Evolutionary conservation across 2,329 filamentous ascomycete species (phyloP), one percentile per base, ranked within the genome.

Genomic region (Penicillium sp.): DNA sequence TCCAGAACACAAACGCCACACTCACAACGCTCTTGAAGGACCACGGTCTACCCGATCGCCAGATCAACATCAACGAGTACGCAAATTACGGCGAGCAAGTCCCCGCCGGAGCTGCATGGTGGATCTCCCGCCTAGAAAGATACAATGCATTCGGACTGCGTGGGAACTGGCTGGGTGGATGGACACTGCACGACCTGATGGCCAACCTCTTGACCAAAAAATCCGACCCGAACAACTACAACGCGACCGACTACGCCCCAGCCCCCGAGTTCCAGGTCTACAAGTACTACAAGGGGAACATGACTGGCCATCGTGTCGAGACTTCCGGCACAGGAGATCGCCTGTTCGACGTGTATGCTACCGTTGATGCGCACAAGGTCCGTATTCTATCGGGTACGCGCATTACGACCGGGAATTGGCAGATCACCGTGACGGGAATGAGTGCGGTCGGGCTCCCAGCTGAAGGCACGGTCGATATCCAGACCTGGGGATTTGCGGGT

Each of bases 21-120:
- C 68, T 77, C 1, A 41, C 64, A 11, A 39, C 57, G 4, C 59
- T 77, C 2, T 68, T 74, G 1, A 54, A 58, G 5, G 57, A 59
- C 7, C 67, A 78, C 60, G 66, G 60, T 11, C 68, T 79, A 0
- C 73, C 76, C 8, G 61, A 70, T 0, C 68, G 69, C 3, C 70
- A 71, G 0, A 71, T 82, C 38, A 80, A 82, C 59, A 76, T 83
- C 65, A 83, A 84, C 61, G 82, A 84, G 61, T 84, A 84, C 61
- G 81, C 71, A 3, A 67, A 65, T 1, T 71, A 66, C 20, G 62
- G 61, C 6, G 77, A 83, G 61, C 78, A 83, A 55, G 70, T 76
- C 8, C 77, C 81, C 0, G 68, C 75, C 0, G 73, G 70, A 4
- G 70, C 76, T 0, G 81, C 75, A 0, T 83, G 75, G 72, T 83